phyloP scores from a whole-genome alignment of 163 green algal species.

The Scenedesmus sp. region DNA sequence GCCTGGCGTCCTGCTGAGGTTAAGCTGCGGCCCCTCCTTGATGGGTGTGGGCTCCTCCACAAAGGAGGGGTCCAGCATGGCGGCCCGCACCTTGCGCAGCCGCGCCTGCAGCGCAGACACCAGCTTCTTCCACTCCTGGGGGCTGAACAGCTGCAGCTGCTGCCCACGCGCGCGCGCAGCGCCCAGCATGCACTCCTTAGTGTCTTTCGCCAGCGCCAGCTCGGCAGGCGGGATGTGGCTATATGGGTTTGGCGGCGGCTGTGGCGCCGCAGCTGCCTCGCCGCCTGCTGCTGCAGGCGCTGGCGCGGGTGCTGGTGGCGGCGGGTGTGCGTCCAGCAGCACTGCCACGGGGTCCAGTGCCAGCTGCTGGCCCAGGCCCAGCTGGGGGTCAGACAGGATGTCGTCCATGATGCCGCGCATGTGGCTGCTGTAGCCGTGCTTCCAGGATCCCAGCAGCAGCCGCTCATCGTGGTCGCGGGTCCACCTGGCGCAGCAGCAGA shows the following conservation, averaged over 20 bases:
- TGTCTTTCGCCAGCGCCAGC: neutral
- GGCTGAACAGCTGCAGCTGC: slow-evolving; percentile 16
- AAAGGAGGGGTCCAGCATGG: slow-evolving; percentile 49
- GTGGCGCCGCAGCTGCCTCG: neutral
- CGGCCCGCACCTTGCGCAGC: slow-evolving; percentile 24
- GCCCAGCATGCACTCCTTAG: neutral
- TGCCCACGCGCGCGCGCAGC: neutral
- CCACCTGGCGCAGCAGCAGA: slow-evolving; percentile 41
- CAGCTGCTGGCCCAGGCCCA: slow-evolving; percentile 24
- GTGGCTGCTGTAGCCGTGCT: slow-evolving; percentile 26
- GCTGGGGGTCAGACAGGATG: slow-evolving; percentile 33
- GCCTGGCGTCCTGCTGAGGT: slow-evolving; percentile 10
- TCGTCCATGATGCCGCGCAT: slow-evolving; percentile 4
- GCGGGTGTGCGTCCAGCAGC: neutral
- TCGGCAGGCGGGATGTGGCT: neutral
- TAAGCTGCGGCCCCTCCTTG: slow-evolving; percentile 3
- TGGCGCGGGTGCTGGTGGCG: slow-evolving; percentile 9
- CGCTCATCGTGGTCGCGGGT: slow-evolving; percentile 21
- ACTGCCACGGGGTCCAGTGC: neutral
- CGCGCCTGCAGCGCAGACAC: neutral
- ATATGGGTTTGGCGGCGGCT: neutral
- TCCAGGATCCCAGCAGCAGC: slow-evolving; percentile 36
- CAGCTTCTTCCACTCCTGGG: slow-evolving; percentile 31
- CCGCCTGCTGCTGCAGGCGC: slow-evolving; percentile 4
- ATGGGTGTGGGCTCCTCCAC: slow-evolving; percentile 17